Base-by-base conservation (phyloP, 495 filamentous ascomycete genomes). In the Talaromyces nanjingensis region DNA sequence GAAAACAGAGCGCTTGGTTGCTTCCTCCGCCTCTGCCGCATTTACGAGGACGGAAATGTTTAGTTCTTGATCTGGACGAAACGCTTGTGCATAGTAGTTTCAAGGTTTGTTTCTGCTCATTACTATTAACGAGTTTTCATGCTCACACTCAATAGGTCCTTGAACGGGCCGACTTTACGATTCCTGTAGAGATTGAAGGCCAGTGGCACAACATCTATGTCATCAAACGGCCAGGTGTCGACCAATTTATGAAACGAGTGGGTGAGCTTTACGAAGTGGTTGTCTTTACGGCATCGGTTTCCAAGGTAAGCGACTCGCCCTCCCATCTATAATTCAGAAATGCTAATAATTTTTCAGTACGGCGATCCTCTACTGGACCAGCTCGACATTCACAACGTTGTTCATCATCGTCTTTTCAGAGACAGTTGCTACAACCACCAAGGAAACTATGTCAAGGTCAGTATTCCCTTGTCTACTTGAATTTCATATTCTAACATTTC, bases 391-490 rank as follows among this genome's bases (percentile, higher is more conserved):
- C 94, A 99, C 73, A 86, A 91, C 67, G 94, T 97, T 29, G 91
- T 99, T 25, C 96, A 98, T 71, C 94, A 99, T 72, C 85, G 94
- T 18, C 79, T 99, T 27, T 99, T 99, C 84, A 87, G 94, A 34
- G 94, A 99, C 73, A 97, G 93, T 73, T 99, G 94, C 75, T 98
- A 96, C 74, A 98, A 99, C 73, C 96, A 99, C 73, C 96, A 98
- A 77, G 94, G 94, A 63, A 98, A 98, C 73, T 98, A 98, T 70
- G 94, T 98, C 67, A 98, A 98, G 84, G 87, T 88, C 54, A 56
- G 76, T 67, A 59, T 59, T 45, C 16, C 49, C 57, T 49, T 52
- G 25, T 31, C 29, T 22, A 37, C 56, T 42, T 52, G n/a, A 49
- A 56, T 55, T 55, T 9, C 6, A 9, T 54, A 57, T 55, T 77